phyloP scores from a whole-genome alignment of 345 rosid genomes.

The Citrus glauca region DNA sequence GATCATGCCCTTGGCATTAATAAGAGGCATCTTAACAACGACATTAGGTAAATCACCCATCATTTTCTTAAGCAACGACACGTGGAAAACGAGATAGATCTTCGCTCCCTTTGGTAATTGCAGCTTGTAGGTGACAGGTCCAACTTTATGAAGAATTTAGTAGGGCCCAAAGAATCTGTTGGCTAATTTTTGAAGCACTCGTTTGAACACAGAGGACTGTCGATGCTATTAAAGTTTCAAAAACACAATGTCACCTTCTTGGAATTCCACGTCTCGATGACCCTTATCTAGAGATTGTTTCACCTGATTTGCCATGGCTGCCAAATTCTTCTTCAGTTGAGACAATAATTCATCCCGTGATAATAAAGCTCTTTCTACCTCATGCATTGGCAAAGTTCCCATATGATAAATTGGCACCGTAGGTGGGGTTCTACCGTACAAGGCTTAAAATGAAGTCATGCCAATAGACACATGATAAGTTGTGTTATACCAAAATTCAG shows the following conservation, averaged over 20 bases:
- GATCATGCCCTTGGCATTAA: neutral
- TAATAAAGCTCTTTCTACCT: neutral
- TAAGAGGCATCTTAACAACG: accelerated
- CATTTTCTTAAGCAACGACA: neutral
- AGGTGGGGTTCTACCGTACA: neutral
- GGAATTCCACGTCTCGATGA: neutral
- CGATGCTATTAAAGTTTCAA: neutral
- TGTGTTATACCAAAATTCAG: neutral
- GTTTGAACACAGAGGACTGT: neutral
- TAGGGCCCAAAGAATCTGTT: neutral
- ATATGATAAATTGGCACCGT: neutral
- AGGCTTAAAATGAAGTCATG: neutral
- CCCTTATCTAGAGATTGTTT: neutral
- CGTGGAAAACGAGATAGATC: neutral
- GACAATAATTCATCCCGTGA: neutral
- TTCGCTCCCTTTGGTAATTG: neutral
- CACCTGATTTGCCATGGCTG: neutral
- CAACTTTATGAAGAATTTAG: neutral
- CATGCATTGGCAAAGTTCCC: neutral
- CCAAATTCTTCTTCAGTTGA: neutral
- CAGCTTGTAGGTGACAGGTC: neutral
- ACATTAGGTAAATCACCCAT: neutral
- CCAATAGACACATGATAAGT: neutral
- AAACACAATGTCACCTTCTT: neutral
- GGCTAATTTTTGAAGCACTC: neutral